Percentiles rank a stretch among this genome's conserved stretches.
phyloP scores from a whole-genome alignment of 176 grass and related monocot species.

The barley (Hordeum vulgare) region DNA sequence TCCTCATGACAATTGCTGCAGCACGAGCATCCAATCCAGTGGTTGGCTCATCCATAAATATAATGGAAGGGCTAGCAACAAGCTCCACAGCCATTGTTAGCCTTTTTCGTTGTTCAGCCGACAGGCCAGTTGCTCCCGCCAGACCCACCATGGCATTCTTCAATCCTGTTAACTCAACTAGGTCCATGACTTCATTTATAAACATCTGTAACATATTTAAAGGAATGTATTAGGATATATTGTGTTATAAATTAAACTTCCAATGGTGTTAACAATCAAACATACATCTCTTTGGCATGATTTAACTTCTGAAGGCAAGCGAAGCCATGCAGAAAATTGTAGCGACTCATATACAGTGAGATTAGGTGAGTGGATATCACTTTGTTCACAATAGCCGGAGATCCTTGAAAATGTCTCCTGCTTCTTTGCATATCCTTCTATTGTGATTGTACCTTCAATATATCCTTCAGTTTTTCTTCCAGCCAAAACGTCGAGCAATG shows the following conservation, averaged over 20 bases:
- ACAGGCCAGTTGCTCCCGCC: slow-evolving; percentile 46
- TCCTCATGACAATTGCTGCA: slow-evolving; percentile 84
- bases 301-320: slow-evolving; percentile 57
- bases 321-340: slow-evolving; percentile 69
- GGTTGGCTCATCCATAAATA: slow-evolving; percentile 93
- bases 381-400: slow-evolving; percentile 85
- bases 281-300: slow-evolving; percentile 57
- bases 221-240: neutral
- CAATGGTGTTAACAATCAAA: neutral
- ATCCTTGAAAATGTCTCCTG: slow-evolving; percentile 75
- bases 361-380: slow-evolving; percentile 67
- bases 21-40: slow-evolving; percentile 73
- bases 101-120: slow-evolving; percentile 69
- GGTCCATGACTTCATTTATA: slow-evolving; percentile 64
- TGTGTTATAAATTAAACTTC: neutral
- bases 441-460: slow-evolving; percentile 60
- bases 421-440: slow-evolving; percentile 65
- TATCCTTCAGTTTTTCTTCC: slow-evolving; percentile 89
- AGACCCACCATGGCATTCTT: slow-evolving; percentile 70
- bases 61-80: slow-evolving; percentile 70
- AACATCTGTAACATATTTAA: slow-evolving; percentile 53
- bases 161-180: slow-evolving; percentile 64
- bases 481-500: slow-evolving; percentile 79
- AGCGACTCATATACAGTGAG: slow-evolving; percentile 71
- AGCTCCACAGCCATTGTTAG: slow-evolving; percentile 80